These are phyloP conservation scores for Pichia cephalocereana DNA, from an alignment of 805 yeast species.

Conservation along the genomic window DNA sequence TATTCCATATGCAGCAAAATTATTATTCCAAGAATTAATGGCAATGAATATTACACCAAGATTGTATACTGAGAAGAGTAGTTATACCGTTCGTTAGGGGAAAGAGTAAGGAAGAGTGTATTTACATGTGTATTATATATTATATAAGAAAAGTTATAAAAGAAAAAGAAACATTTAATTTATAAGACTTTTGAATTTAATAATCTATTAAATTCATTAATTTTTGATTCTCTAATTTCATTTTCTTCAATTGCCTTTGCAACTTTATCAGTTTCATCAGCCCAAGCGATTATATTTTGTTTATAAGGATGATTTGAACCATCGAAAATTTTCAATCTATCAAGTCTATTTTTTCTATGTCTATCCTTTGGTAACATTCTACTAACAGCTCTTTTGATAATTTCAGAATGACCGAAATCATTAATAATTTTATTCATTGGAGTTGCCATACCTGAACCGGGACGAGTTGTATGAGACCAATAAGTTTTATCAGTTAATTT, in stretches of 20 bases:
- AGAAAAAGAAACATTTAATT: background rate
- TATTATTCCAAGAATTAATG: conserved; percentile 97
- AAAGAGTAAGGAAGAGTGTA: too few species aligned
- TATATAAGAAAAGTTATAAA: too few species aligned
- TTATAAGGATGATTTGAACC: conserved; percentile 84
- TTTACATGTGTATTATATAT: too few species aligned
- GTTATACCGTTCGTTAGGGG: conserved; percentile 21
- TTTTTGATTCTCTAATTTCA: conserved; percentile 19
- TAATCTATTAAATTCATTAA: conserved; percentile 19
- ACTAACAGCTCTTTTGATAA: conserved; percentile 78
- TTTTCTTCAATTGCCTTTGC: conserved; percentile 33
- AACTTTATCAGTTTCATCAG: conserved; percentile 59
- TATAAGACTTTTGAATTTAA: conserved; percentile 18
- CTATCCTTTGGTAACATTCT: conserved; percentile 95
- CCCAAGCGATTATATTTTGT: conserved; percentile 75
- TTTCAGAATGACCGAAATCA: conserved; percentile 83
- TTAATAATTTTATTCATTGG: conserved; percentile 71
- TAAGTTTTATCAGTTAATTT: conserved; percentile 74
- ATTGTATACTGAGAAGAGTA: conserved; percentile 70
- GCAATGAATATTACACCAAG: conserved; percentile 99
- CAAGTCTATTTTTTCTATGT: conserved; percentile 68
- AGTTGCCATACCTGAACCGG: conserved; percentile 78
- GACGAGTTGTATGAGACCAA: conserved; percentile 83
- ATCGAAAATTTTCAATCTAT: conserved; percentile 78
- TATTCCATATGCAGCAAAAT: conserved; percentile 97